Evolutionary conservation across 1,139 yeast genomes (phyloP), one percentile per base, ranked within the genome.

Genomic region (Lizanozyma gosingica): DNA sequence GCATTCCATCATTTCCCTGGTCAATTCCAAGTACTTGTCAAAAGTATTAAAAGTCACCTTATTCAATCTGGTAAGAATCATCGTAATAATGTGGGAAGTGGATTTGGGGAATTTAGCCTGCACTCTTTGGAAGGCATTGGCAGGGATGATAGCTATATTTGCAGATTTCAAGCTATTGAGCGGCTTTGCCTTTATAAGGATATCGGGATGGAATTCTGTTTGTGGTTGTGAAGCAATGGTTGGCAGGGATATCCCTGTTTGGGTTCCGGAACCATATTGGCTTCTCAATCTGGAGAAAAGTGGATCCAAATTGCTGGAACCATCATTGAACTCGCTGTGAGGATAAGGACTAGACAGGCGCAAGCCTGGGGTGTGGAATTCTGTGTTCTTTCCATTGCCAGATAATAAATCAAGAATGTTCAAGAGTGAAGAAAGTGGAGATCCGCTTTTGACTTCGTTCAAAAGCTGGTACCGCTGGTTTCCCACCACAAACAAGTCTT

Each of bases 21-120:
- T 87, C 32, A 92, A 63, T 0, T 95, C 96, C 40, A 92, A 66
- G 56, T 92, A 92, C 50, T 78, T 75, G 55, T 90, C 94, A 11
- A 94, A 85, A 0, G 97, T 85, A 54, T 83, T 92, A 62, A 90
- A 80, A 0, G 97, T 90, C 4, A 92, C 97, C 51, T 94, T 76
- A 56, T 87, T 87, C 43, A 92, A 69, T 46, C 95, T 74, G 1
- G 95, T 83, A 46, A 90, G 66, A 15, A 92, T 87, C 77, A 92
- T 88, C 48, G 94, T 95, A 6, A 92, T 94, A 37, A 92, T 90
- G 57, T 90, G 96, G 0, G 97, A 85, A 0, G 96, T 83, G 0
- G 96, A 86, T 48, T 84, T 78, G 4, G 98, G 97, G 54, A 81
- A 86, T 50, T 81, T 85, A 34, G 67, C 56, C 14, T 86, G 83